Evolutionary conservation across 345 rosid species (phyloP), one percentile per base, ranked within the genome.

Genomic region (Lumnitzera racemosa): DNA sequence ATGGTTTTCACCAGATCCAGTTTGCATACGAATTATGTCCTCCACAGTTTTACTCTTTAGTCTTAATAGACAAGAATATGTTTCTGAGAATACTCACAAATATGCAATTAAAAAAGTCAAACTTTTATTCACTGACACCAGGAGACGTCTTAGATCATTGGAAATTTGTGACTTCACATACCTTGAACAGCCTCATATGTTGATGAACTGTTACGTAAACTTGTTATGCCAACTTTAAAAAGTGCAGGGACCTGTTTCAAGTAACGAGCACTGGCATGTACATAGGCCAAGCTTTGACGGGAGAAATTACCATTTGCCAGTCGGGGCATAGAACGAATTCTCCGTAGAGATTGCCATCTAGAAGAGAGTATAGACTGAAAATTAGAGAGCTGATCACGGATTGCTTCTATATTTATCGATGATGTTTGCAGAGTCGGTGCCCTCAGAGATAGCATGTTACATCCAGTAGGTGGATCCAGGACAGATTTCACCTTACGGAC

Each of bases 1-100:
- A 67, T 90, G 95, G 62, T 80, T 74, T 87, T 94, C 99, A 68
- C 97, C 89, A 58, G 99, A 87, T 69, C 97, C 99, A 49, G 95
- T 90, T 62, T 90, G 97, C 96, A 94, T 79, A 67, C 74, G 74
- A 65, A 84, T 57, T 61, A 79, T 76, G 64, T 86, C 97, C 68
- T 90, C 95, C 73, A 85, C 97, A 29, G 76, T 59, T 66, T 87
- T 78, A 77, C 91, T 94, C 71, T 94, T 94, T 81, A 94, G 69
- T 74, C 91, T 76, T 65, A 94, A 67, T 68, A 67, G 74, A 65
- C 97, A 94, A 51, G 86, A 72, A 67, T 84, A 90, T 51, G 84
- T 78, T 79, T 90, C 99, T 94, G 85, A 70, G 25, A 53, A 70
- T 24, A 7, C 11, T 36, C 43, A 36, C 13, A 58, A 63, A 27